Percentiles rank a stretch among this genome's conserved stretches.
Evolutionary conservation across 2,329 filamentous ascomycete genomes (phyloP).

Genomic region (Graphilbum sp.): DNA sequence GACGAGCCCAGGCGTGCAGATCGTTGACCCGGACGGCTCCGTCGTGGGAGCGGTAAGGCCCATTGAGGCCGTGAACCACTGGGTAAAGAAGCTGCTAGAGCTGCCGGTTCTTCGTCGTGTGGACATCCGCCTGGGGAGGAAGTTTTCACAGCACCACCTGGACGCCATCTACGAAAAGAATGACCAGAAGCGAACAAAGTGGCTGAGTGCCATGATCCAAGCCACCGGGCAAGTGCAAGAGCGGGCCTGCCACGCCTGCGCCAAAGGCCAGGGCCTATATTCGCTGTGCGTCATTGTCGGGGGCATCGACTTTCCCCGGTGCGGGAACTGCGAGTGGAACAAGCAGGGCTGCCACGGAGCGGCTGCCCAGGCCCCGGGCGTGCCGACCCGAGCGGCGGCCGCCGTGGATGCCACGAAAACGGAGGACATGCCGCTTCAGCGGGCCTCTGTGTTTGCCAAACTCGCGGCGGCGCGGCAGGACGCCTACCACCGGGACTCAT

Average conservation of each 20-base stretch:
- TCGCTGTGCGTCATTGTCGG: conserved; percentile 27
- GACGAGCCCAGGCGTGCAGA: conserved; percentile 10
- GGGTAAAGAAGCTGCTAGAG: conserved; percentile 19
- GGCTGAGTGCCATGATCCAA: conserved; percentile 32
- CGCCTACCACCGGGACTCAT: too few relatives aligned
- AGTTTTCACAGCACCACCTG: conserved; percentile 23
- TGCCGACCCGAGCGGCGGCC: too few relatives aligned
- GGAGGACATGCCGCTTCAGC: too few relatives aligned
- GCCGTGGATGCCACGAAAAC: too few relatives aligned
- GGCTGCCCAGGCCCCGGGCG: too few relatives aligned
- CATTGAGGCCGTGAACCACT: conserved; percentile 23
- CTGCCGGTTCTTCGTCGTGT: conserved; percentile 22
- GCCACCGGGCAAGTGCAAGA: conserved; percentile 27
- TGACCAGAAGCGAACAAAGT: conserved; percentile 24
- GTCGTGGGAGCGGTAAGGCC: conserved; percentile 21
- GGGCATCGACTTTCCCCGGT: conserved; percentile 25
- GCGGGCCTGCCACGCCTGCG: conserved; percentile 24
- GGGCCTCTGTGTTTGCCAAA: too few relatives aligned
- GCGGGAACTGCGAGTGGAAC: conserved; percentile 36
- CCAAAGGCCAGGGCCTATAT: conserved; percentile 26
- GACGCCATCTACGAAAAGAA: conserved; percentile 24
- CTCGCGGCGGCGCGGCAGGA: too few relatives aligned
- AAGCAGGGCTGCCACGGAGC: conserved; percentile 15
- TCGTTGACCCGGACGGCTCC: conserved; percentile 21
- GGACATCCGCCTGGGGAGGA: conserved; percentile 24